Evolutionary conservation across 2,329 filamentous ascomycete genomes (phyloP).

Genomic region (Trichoderma brevicompactum): DNA sequence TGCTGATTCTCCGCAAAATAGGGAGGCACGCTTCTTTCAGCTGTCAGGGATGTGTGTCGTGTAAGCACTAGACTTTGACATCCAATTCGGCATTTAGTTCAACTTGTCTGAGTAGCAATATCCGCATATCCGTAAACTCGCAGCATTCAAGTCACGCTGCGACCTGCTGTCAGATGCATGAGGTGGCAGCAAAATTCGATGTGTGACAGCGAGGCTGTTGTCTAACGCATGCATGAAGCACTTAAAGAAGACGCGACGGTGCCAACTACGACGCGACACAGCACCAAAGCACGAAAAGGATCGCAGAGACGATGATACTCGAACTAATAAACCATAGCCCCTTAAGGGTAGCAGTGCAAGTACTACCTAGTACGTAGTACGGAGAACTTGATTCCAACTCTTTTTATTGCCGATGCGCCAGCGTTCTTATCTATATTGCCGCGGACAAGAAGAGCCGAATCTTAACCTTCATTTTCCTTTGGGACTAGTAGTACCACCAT

Average conservation of each 20-base stretch:
- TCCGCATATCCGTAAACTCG: neutral
- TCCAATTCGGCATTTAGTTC: neutral
- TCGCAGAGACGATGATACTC: no score
- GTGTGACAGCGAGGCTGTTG: neutral
- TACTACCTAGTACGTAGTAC: no score
- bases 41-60: neutral
- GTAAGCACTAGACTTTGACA: slow-evolving; percentile 3
- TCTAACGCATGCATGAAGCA: neutral
- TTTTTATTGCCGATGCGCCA: slow-evolving; percentile 10
- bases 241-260: neutral
- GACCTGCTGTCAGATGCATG: neutral
- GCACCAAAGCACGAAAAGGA: no score
- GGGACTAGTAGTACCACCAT: slow-evolving; percentile 8
- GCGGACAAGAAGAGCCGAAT: slow-evolving; percentile 12
- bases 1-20: neutral
- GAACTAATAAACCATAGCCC: no score
- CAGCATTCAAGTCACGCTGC: neutral
- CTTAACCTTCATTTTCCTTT: slow-evolving; percentile 18
- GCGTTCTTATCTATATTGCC: slow-evolving; percentile 2
- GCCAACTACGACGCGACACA: no score
- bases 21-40: neutral
- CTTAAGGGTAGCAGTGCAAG: no score
- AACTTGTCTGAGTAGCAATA: neutral
- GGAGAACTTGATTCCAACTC: no score
- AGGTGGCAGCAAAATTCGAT: neutral